Conservation (phyloP, 2,329 filamentous ascomycete genomes). For the Penicillium sp. region DNA sequence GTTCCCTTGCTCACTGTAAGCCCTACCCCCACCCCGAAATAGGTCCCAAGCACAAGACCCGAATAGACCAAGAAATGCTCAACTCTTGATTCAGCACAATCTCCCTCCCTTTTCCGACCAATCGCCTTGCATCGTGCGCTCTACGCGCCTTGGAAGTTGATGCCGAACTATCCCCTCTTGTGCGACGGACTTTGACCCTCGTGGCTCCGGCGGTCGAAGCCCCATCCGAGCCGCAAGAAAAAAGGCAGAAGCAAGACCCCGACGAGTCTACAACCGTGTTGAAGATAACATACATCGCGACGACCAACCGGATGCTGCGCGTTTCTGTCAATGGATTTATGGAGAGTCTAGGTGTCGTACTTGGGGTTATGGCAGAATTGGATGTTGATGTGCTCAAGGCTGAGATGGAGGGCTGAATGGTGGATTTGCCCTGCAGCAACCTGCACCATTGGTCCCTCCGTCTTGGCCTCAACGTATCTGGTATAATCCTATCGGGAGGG, state of each 20-base stretch:
- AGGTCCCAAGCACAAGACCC: slow-evolving; percentile 1
- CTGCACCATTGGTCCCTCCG: not conserved
- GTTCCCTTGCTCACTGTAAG: slow-evolving; percentile 36
- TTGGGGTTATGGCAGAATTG: slow-evolving; percentile 83
- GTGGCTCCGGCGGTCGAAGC: slow-evolving; percentile 23
- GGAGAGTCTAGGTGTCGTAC: slow-evolving; percentile 72
- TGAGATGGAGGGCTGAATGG: slow-evolving; percentile 20
- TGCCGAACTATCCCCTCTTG: slow-evolving; percentile 75
- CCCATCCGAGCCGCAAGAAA: slow-evolving; percentile 18
- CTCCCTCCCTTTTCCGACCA: slow-evolving; percentile 69
- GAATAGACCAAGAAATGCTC: slow-evolving; percentile 1
- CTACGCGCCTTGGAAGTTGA: slow-evolving; percentile 72
- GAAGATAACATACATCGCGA: slow-evolving; percentile 68
- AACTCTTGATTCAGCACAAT: slow-evolving; percentile 50
- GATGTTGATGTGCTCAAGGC: slow-evolving; percentile 68
- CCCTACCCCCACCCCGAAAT: slow-evolving; percentile 7
- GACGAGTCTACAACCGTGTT: slow-evolving; percentile 49
- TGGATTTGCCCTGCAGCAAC: not conserved
- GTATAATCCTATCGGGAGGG: not conserved
- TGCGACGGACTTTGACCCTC: slow-evolving; percentile 61
- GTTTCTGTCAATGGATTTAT: slow-evolving; percentile 95
- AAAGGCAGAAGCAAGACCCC: slow-evolving; percentile 18
- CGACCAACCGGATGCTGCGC: slow-evolving; percentile 90
- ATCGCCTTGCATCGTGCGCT: slow-evolving; percentile 67
- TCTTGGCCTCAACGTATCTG: slow-evolving; percentile 1